Evolutionary conservation across 352 stramenopile genomes (phyloP), one percentile per base, ranked within the genome.

Genomic region (Phytophthora pini): DNA sequence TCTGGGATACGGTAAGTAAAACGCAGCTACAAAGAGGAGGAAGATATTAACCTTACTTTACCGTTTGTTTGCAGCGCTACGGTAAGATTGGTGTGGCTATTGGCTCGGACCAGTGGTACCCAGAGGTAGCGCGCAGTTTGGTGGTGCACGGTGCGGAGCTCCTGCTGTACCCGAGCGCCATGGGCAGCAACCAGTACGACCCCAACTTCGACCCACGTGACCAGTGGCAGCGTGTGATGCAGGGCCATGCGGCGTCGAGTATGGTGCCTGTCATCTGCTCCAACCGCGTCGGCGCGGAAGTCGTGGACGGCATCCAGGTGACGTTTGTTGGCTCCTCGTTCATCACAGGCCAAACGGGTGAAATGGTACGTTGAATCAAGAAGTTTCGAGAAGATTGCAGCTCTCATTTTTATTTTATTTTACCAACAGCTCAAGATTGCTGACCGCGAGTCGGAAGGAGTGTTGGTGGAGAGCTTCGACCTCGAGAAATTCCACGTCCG

Each of bases 301-400:
- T 95, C 8, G 75, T 89, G 39, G 79, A 97, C 41, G 82, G 85
- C 31, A 80, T 91, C 31, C 85, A 88, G 12, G 85, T 97, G 44
- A 94, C 85, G n/a, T 98, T 98, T 61, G 96, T 94, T 51, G 92
- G 92, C 3, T 95, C 85, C 39, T 97, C 88, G 2, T 98, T 98
- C 75, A 97, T 98, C 67, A 93, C 88, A 17, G 90, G 93, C 17
- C 88, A 96, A 55, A 97, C 89, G 12, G 92, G 92, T 32, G 90
- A 95, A 54, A 93, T 97, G 78, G 84, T 97, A 60, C 34, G 59
- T 62, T 62, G 11, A 17, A 17, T 13, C 31, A 36, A 36, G 13
- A 12, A 12, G 31, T 36, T 36, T 36, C 8, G 8, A 36, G 31
- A 13, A 4, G 46, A 1, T 22, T 38, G 1, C 8, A 4, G n/a